These are phyloP conservation scores for Colletotrichum tanaceti DNA, from an alignment of 2,329 filamentous ascomycete species.

Conservation along the genomic window DNA sequence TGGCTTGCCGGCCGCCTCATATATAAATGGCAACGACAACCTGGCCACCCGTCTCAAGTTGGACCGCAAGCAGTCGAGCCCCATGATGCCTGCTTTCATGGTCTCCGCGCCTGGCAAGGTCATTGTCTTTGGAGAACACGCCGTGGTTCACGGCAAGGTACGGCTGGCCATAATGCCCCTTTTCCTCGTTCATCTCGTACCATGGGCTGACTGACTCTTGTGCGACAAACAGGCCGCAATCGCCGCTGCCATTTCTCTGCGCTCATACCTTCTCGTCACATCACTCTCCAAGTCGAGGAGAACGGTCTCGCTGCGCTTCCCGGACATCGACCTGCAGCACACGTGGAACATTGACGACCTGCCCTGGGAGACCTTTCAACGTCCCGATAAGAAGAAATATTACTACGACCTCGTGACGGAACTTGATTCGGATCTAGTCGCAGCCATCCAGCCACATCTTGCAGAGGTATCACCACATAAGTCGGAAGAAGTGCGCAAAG, in stretches of 20 bases:
- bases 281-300: constrained; percentile 92
- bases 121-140: constrained; percentile 97
- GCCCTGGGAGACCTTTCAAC: constrained; percentile 85
- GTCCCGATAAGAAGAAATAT: constrained; percentile 88
- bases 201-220: constrained; percentile 15
- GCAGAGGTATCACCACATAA: constrained; percentile 74
- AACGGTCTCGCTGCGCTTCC: constrained; percentile 88
- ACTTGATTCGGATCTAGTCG: constrained; percentile 84
- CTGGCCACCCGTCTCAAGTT: constrained; percentile 53
- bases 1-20: constrained; percentile 43
- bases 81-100: constrained; percentile 92
- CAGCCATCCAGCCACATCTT: constrained; percentile 84
- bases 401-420: constrained; percentile 91
- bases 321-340: constrained; percentile 89
- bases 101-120: constrained; percentile 98
- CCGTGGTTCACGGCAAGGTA: constrained; percentile 97
- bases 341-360: constrained; percentile 94
- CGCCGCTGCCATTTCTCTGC: constrained; percentile 92
- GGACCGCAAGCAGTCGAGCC: constrained; percentile 69
- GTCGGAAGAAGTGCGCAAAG: constrained; percentile 79
- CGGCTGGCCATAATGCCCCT: constrained; percentile 41
- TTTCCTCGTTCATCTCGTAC: constrained; percentile 14
- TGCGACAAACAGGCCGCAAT: constrained; percentile 76
- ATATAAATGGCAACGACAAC: constrained; percentile 51
- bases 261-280: constrained; percentile 96